phyloP scores from a whole-genome alignment of 306 rosid genomes.

The Hippophae tibetana region DNA sequence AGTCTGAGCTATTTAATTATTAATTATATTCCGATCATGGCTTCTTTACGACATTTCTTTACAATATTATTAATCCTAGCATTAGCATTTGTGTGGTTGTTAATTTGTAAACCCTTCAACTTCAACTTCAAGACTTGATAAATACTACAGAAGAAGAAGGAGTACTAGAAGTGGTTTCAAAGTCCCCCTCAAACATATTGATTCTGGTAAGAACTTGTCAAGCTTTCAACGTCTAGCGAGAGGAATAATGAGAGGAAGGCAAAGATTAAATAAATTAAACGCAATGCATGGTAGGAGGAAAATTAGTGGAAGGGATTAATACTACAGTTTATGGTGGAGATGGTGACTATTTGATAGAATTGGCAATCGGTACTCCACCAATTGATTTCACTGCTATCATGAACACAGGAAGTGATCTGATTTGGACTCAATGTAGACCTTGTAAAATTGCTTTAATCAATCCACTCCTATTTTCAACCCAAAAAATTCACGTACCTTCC shows the following conservation, averaged over 20 bases:
- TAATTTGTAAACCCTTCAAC: conserved; percentile 26
- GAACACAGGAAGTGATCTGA: conserved; percentile 85
- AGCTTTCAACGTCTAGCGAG: conserved; percentile 54
- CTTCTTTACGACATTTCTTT: not conserved
- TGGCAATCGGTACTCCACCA: conserved; percentile 68
- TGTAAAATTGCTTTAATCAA: conserved; percentile 60
- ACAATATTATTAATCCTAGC: not conserved
- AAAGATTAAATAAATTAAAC: conserved; percentile 41
- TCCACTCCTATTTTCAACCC: conserved; percentile 72
- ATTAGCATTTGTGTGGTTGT: conserved; percentile 5
- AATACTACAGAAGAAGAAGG: not conserved
- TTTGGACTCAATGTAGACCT: conserved; percentile 88
- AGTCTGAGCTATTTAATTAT: no score
- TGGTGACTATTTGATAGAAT: conserved; percentile 63
- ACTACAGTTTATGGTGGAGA: conserved; percentile 46
- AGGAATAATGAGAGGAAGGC: conserved; percentile 41
- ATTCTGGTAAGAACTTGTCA: conserved; percentile 56
- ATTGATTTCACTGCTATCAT: conserved; percentile 49
- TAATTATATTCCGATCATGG: not conserved
- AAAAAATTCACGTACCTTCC: conserved; percentile 42
- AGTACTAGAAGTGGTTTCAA: conserved; percentile 23
- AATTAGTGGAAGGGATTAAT: conserved; percentile 14
- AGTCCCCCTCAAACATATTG: conserved; percentile 54
- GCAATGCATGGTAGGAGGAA: conserved; percentile 39
- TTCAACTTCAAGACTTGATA: conserved; percentile 34